These are phyloP conservation scores for Populus hybrid DNA, from an alignment of 441 rosid species.

Conservation along the genomic window DNA sequence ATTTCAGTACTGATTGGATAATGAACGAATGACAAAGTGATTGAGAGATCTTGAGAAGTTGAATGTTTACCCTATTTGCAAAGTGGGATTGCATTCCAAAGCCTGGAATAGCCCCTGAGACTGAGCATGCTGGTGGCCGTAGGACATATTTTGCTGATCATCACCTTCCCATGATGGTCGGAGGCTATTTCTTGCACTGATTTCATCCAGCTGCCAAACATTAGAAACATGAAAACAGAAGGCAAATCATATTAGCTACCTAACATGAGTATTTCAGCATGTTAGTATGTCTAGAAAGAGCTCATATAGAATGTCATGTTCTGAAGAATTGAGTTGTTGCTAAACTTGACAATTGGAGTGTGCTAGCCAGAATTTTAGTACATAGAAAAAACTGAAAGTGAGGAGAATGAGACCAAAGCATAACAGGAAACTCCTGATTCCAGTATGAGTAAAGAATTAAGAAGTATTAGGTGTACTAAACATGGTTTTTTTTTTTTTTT, in stretches of 20 bases:
- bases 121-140: conserved; percentile 61
- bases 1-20: neutral
- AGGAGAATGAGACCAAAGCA: neutral
- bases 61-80: conserved; percentile 76
- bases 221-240: neutral
- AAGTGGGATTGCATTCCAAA: conserved; percentile 84
- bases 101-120: conserved; percentile 74
- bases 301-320: neutral
- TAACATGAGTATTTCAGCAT: neutral
- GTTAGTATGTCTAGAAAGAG: neutral
- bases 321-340: neutral
- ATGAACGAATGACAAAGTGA: neutral
- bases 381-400: neutral
- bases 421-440: neutral
- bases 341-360: neutral
- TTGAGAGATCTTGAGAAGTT: neutral
- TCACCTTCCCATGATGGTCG: conserved; percentile 67
- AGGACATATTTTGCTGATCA: conserved; percentile 53
- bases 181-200: conserved; percentile 50
- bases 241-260: neutral
- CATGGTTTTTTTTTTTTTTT: neutral
- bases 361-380: neutral
- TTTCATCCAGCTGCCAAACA: conserved; percentile 66
- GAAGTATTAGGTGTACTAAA: neutral
- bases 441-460: neutral